phyloP scores from a whole-genome alignment of 495 filamentous ascomycete genomes.

The Penicillium fimorum region DNA sequence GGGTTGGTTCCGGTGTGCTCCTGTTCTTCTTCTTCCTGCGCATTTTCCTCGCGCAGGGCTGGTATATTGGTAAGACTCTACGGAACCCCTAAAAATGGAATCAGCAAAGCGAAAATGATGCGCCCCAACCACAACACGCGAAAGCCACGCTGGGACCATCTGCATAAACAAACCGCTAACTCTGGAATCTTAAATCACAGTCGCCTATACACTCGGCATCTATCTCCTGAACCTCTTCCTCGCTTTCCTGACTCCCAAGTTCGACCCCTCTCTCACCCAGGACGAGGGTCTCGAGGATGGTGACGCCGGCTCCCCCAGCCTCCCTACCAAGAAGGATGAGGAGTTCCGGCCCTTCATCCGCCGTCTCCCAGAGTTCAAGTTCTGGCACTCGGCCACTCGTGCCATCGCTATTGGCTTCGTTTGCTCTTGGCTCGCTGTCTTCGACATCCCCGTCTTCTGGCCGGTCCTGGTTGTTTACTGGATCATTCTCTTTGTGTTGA shows the following conservation, averaged over 20 bases:
- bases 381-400: conserved; percentile 93
- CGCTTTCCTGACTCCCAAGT: conserved; percentile 96
- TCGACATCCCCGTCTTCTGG: conserved; percentile 98
- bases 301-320: conserved; percentile 56
- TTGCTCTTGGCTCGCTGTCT: conserved; percentile 89
- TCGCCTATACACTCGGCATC: conserved; percentile 96
- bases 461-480: conserved; percentile 97
- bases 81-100: not conserved
- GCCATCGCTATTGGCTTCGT: conserved; percentile 80
- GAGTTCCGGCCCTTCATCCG: conserved; percentile 98
- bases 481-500: conserved; percentile 91
- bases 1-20: conserved; percentile 73
- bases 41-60: conserved; percentile 88
- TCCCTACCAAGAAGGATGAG: conserved; percentile 92
- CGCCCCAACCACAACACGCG: not conserved
- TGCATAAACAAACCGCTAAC: conserved; percentile 13
- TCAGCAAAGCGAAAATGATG: not conserved
- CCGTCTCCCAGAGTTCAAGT: conserved; percentile 97
- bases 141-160: not conserved
- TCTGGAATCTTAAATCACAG: conserved; percentile 43
- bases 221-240: conserved; percentile 99
- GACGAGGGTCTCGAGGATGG: conserved; percentile 97
- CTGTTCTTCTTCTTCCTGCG: conserved; percentile 81
- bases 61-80: conserved; percentile 84
- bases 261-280: conserved; percentile 93